phyloP scores from a whole-genome alignment of 2,329 filamentous ascomycete genomes.

The Ophiostoma populinum region DNA sequence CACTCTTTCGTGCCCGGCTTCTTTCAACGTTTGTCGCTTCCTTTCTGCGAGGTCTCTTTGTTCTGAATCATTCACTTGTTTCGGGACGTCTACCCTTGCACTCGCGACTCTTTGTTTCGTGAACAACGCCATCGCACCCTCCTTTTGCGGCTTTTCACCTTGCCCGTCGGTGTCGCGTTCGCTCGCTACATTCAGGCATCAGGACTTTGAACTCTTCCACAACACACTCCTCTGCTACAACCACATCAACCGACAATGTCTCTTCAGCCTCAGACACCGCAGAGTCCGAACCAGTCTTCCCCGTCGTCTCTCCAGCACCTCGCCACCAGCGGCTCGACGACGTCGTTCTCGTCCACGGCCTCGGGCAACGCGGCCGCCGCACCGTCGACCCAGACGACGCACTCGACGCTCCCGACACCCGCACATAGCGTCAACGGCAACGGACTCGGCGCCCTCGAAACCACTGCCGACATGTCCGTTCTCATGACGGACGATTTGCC shows the following conservation, averaged over 20 bases:
- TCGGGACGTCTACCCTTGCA: not conserved
- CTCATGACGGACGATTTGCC: conserved; percentile 27
- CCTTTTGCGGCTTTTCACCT: not conserved
- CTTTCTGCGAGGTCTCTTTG: conserved; percentile 1
- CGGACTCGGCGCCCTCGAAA: conserved; percentile 15
- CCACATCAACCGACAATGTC: conserved; percentile 33
- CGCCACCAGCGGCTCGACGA: conserved; percentile 23
- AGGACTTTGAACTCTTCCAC: not conserved
- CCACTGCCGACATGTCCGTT: conserved; percentile 23
- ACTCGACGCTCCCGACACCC: conserved; percentile 38
- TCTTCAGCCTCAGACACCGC: conserved; percentile 50
- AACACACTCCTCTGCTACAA: not conserved
- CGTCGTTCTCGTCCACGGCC: conserved; percentile 15
- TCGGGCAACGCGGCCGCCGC: conserved; percentile 23
- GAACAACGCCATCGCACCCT: not conserved
- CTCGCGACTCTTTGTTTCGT: not conserved
- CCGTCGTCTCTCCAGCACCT: conserved; percentile 15
- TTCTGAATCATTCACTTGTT: conserved; percentile 3
- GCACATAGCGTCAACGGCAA: conserved; percentile 45
- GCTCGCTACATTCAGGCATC: no score
- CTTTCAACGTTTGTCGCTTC: not conserved
- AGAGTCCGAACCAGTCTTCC: conserved; percentile 47
- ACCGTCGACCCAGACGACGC: conserved; percentile 14
- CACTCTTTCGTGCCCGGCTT: no score
- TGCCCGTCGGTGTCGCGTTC: not conserved